phyloP scores from a whole-genome alignment of 371 early-diverging fungal genomes.

The Rhizopus arrhizus region DNA sequence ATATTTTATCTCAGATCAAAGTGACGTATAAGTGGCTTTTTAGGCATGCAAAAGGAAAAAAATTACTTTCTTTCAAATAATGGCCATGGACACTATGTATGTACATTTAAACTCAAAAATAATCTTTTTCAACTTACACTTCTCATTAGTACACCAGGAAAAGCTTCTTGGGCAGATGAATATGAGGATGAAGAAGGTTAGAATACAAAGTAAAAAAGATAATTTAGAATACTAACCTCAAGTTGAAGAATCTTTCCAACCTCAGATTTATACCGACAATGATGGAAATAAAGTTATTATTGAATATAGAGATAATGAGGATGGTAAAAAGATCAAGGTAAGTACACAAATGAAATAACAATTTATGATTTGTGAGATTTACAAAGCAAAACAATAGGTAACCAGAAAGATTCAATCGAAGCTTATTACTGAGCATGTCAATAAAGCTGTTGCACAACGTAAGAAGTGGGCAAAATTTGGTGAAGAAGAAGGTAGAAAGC shows the following conservation, averaged over 20 bases:
- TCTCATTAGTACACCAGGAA: constrained; percentile 29
- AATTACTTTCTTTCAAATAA: constrained; percentile 9
- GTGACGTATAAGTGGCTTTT: constrained; percentile 5
- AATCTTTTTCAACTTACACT: neutral
- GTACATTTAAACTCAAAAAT: constrained; percentile 1
- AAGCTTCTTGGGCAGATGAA: constrained; percentile 71
- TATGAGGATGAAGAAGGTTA: constrained; percentile 64
- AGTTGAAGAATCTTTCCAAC: constrained; percentile 47
- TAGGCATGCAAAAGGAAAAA: neutral
- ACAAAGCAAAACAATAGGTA: constrained; percentile 42
- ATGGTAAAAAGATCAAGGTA: constrained; percentile 88
- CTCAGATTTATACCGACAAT: constrained; percentile 68
- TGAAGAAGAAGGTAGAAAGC: constrained; percentile 69
- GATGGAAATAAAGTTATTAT: constrained; percentile 85
- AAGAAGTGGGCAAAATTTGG: constrained; percentile 90
- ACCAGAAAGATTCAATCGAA: constrained; percentile 82
- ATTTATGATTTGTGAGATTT: too few species aligned
- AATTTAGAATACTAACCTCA: neutral
- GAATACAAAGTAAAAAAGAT: neutral
- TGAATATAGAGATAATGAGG: constrained; percentile 82
- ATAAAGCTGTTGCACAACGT: constrained; percentile 88
- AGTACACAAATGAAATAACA: neutral
- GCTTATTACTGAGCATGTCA: constrained; percentile 80
- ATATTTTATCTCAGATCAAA: neutral
- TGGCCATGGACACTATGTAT: constrained; percentile 37